Percentiles rank a stretch among this genome's conserved stretches.
phyloP scores from a whole-genome alignment of 805 yeast species.

The Metschnikowia shivogae region DNA sequence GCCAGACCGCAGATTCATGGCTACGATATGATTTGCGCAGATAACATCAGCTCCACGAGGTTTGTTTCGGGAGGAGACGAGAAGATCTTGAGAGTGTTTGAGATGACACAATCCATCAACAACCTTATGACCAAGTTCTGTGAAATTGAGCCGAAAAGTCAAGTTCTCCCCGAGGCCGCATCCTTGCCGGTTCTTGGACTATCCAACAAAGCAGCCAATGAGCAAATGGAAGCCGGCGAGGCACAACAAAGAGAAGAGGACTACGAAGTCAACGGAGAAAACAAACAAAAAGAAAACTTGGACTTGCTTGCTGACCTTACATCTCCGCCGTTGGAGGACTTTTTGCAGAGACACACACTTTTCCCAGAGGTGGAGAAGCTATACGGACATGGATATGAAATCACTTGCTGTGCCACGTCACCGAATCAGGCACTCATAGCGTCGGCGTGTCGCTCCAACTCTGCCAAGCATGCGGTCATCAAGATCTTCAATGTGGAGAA shows the following conservation, averaged over 20 bases:
- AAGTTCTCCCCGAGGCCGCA: constrained; percentile 71
- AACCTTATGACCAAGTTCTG: constrained; percentile 53
- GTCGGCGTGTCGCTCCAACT: constrained; percentile 88
- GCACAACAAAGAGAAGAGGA: constrained; percentile 37
- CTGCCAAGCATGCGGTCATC: constrained; percentile 77
- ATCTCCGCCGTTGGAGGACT: constrained; percentile 74
- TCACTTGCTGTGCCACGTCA: constrained; percentile 70
- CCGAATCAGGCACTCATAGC: constrained; percentile 65
- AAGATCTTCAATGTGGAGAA: constrained; percentile 62
- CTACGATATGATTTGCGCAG: constrained; percentile 85
- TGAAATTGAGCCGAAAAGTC: constrained; percentile 28
- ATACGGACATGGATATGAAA: constrained; percentile 97
- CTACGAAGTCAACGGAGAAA: constrained; percentile 28
- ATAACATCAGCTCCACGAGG: constrained; percentile 52
- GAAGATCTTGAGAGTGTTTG: constrained; percentile 83
- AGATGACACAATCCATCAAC: constrained; percentile 78
- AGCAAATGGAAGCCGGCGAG: constrained; percentile 39
- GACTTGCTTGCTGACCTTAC: constrained; percentile 46
- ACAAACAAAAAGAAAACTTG: constrained; percentile 39
- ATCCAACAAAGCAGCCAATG: constrained; percentile 79
- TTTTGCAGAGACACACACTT: constrained; percentile 82
- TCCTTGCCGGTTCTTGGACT: constrained; percentile 89
- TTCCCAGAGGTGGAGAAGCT: constrained; percentile 95
- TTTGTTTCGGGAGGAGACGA: constrained; percentile 97
- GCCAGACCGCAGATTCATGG: constrained; percentile 98